Conservation (phyloP, 1,284 basidiomycete species). For the Sanghuangporus weigelae region DNA sequence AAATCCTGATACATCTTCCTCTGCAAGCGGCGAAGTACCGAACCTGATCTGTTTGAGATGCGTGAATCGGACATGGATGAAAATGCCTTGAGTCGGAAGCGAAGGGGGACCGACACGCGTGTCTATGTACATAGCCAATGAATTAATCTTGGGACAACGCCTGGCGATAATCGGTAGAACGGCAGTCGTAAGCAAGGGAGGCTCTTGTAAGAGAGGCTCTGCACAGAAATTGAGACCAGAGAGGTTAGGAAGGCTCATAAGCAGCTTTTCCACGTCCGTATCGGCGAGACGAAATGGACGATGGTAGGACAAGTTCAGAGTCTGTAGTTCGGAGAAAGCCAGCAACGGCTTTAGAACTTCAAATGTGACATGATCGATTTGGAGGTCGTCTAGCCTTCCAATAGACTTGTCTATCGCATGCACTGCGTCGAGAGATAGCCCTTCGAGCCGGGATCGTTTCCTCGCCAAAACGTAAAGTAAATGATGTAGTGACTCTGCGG, state of each 20-base stretch:
- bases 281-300: slow-evolving; percentile 43
- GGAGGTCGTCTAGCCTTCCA: slow-evolving; percentile 11
- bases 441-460: slow-evolving; percentile 40
- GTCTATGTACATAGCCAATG: slow-evolving; percentile 48
- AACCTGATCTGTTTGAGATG: not conserved
- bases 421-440: slow-evolving; percentile 31
- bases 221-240: slow-evolving; percentile 44
- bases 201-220: slow-evolving; percentile 41
- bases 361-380: slow-evolving; percentile 36
- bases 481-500: slow-evolving; percentile 34
- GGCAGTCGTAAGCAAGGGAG: slow-evolving; percentile 39
- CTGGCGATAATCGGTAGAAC: slow-evolving; percentile 48
- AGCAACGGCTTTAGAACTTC: slow-evolving; percentile 46
- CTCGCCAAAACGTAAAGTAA: slow-evolving; percentile 41
- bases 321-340: slow-evolving; percentile 36
- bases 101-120: slow-evolving; percentile 21
- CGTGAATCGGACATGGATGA: not conserved
- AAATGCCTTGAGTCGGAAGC: too few relatives aligned
- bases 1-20: not conserved
- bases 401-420: slow-evolving; percentile 19
- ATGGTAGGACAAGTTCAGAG: slow-evolving; percentile 49
- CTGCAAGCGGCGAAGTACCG: not conserved
- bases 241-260: slow-evolving; percentile 42
- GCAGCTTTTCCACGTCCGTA: slow-evolving; percentile 45
- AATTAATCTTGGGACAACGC: slow-evolving; percentile 45